Conservation (phyloP, 139 green algal genomes). For the Chlamydomonas urium region DNA sequence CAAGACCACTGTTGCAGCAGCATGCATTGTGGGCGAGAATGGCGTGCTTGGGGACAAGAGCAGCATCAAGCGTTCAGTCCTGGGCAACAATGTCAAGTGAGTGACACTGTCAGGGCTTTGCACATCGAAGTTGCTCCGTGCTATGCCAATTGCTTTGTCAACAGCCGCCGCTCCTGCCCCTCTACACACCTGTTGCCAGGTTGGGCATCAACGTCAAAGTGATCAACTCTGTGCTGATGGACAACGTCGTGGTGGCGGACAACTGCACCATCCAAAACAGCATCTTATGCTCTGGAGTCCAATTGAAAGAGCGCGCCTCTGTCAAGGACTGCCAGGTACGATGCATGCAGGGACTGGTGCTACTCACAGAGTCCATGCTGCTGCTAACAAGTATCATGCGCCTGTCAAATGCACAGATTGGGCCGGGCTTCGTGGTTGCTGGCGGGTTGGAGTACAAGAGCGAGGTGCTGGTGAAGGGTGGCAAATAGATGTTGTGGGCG, state of each 20-base stretch:
- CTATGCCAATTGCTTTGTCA: too few relatives aligned
- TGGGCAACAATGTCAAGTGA: slow-evolving; percentile 64
- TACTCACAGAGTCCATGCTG: background rate
- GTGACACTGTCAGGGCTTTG: too few relatives aligned
- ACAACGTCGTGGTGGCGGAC: slow-evolving; percentile 63
- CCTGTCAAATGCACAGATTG: slow-evolving; percentile 29
- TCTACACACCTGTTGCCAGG: background rate
- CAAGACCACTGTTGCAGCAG: slow-evolving; percentile 59
- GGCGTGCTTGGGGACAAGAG: slow-evolving; percentile 76
- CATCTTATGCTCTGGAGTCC: slow-evolving; percentile 56
- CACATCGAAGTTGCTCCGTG: too few relatives aligned
- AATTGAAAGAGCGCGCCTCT: slow-evolving; percentile 41
- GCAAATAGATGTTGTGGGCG: slow-evolving; percentile 2
- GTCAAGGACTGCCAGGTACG: slow-evolving; percentile 75
- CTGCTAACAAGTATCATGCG: background rate
- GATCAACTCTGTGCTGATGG: slow-evolving; percentile 80
- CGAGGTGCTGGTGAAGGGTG: slow-evolving; percentile 45
- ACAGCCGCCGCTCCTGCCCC: too few relatives aligned
- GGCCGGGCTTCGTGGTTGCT: slow-evolving; percentile 47
- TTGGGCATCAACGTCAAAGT: slow-evolving; percentile 48
- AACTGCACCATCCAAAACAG: slow-evolving; percentile 72
- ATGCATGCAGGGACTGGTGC: too few relatives aligned
- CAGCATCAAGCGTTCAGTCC: slow-evolving; percentile 80
- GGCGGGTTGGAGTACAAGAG: slow-evolving; percentile 55
- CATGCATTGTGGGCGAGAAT: slow-evolving; percentile 70